Base-by-base conservation (phyloP, 768 basidiomycete species). In the Tylopilus rubrobrunneus region DNA sequence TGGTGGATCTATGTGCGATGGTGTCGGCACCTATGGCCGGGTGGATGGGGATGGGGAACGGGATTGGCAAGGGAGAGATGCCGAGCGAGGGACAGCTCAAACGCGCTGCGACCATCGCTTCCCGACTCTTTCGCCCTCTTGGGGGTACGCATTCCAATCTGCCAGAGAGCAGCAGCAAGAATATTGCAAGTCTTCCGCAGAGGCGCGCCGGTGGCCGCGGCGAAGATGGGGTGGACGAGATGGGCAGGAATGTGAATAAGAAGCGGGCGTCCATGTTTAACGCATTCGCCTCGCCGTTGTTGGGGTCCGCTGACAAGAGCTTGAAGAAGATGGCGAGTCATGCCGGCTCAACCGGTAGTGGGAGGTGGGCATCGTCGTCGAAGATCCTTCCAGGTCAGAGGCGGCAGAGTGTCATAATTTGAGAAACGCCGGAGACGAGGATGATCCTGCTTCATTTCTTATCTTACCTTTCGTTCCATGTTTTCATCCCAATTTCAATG, bases 1-100 rank as follows among this genome's bases (percentile, higher is more conserved):
- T 92, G 37, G 67, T 89, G 12, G 84, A 86, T 49, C 85, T 83
- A 0, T 67, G 69, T 21, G 69, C 71, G 12, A 78, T 19, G 14
- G 27, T 52, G 33, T 21, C 3, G 19, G 28, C 17, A n/a, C 36
- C 44, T 6, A 23, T 3, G 11, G 9, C 9, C 11, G 9, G 5
- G 40, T 23, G 40, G 40, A 41, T 10, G 21, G 40, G 40, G 11
- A 12, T n/a, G 40, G 40, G 9, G 31, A 19, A 37, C 5, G 19
- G 44, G 15, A 19, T 1, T 12, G 28, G 36, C 41, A 55, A 58
- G 33, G 51, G 33, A 3, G 42, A 41, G 6, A 37, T n/a, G 15
- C 46, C 10, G 27, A 15, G 12, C 10, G 53, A 46, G 42, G 51
- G 60, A 7, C 46, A 41, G 11, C 43, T 58, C 3, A 40, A 8